Evolutionary conservation across 257 asterid genomes (phyloP).

Genomic region (Eustoma russellianum): DNA sequence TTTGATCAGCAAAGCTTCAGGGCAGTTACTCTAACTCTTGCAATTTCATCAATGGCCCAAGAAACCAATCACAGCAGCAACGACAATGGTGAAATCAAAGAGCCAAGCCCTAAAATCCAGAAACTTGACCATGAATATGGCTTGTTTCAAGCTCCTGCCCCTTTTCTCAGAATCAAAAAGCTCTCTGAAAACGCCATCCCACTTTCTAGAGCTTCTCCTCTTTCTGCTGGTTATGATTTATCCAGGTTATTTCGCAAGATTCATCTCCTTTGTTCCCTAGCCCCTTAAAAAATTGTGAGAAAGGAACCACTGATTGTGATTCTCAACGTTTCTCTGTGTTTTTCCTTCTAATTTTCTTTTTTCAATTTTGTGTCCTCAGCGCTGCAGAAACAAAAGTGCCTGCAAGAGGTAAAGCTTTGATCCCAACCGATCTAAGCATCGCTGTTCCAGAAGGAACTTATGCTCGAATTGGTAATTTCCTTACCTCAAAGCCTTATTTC

Average conservation of each 20-base stretch:
- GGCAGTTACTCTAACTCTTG: neutral
- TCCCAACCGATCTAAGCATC: conserved; percentile 67
- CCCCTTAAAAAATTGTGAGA: too few species aligned
- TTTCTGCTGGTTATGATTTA: conserved; percentile 28
- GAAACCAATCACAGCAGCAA: neutral
- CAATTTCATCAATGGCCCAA: conserved; percentile 6
- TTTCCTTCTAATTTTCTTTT: too few species aligned
- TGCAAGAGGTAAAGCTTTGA: conserved; percentile 55
- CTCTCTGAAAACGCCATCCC: conserved; percentile 22
- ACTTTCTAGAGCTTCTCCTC: conserved; percentile 23
- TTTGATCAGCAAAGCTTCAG: neutral
- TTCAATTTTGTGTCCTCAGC: conserved; percentile 17
- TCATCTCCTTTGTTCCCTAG: neutral
- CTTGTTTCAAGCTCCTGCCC: neutral
- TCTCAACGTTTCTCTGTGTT: too few species aligned
- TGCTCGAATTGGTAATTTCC: conserved; percentile 50
- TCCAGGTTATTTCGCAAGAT: conserved; percentile 6
- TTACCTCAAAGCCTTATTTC: neutral
- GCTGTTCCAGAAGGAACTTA: conserved; percentile 71
- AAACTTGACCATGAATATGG: conserved; percentile 17
- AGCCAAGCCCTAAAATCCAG: conserved; percentile 16
- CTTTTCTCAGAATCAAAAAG: conserved; percentile 19
- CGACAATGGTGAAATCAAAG: conserved; percentile 7
- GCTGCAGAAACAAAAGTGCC: conserved; percentile 52
- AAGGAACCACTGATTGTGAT: too few species aligned